A percentile compares a stretch with the other conserved stretches of the same genome.
Conservation (phyloP, 441 rosid species). For the Cnidoscolus chayamansa region DNA sequence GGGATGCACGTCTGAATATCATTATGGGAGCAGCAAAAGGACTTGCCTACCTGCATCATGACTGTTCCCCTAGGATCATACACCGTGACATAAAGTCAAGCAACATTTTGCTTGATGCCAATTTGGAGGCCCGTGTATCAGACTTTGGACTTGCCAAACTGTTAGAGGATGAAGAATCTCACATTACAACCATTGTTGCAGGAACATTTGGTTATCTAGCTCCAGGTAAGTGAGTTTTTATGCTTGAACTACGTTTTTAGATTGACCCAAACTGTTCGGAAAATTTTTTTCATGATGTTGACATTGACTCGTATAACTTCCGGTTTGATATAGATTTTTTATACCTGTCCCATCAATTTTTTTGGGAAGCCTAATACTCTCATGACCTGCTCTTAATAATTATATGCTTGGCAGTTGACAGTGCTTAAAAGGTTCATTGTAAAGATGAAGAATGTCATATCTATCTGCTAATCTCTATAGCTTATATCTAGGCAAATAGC, state of each 20-base stretch:
- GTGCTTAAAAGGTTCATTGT: neutral
- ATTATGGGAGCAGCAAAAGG: conserved; percentile 98
- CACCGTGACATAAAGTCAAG: conserved; percentile 98
- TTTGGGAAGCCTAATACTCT: neutral
- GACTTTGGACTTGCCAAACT: conserved; percentile 98
- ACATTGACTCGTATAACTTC: neutral
- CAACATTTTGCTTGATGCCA: conserved; percentile 94
- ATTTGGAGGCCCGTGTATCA: conserved; percentile 94
- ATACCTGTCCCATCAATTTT: neutral
- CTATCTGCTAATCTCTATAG: conserved; percentile 11
- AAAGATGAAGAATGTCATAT: neutral
- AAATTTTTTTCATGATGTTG: conserved; percentile 8
- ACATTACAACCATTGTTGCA: conserved; percentile 96
- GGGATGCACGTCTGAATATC: conserved; percentile 92
- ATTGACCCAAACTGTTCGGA: conserved; percentile 8
- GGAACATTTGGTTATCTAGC: conserved; percentile 99
- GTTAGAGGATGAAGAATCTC: conserved; percentile 94
- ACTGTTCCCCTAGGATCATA: conserved; percentile 97
- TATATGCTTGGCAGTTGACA: neutral
- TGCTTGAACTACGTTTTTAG: conserved; percentile 11
- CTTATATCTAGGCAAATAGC: conserved; percentile 1
- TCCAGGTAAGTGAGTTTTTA: conserved; percentile 60
- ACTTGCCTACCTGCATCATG: conserved; percentile 93
- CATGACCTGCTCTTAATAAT: neutral
- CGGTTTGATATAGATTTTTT: neutral